These are phyloP conservation scores for Cercospora sp. DNA, from an alignment of 2,329 filamentous ascomycete genomes.

Conservation along the genomic window DNA sequence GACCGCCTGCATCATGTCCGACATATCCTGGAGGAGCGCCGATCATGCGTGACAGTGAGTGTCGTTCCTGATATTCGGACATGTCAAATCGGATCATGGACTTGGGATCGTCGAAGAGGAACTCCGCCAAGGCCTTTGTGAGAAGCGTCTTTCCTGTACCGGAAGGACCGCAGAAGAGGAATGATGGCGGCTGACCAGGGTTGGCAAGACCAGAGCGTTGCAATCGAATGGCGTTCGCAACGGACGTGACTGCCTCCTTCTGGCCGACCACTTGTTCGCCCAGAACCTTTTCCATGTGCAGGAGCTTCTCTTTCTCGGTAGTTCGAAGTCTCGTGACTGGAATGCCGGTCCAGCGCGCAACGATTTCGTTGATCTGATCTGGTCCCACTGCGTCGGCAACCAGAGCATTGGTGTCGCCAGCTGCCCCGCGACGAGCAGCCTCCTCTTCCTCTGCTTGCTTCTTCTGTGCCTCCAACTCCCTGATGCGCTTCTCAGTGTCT, in stretches of 20 bases:
- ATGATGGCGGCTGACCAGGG: constrained; percentile 94
- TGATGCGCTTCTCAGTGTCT: constrained; percentile 80
- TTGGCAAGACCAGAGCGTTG: constrained; percentile 93
- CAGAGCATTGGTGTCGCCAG: constrained; percentile 61
- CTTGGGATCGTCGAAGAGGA: constrained; percentile 95
- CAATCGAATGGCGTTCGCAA: constrained; percentile 93
- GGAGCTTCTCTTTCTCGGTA: constrained; percentile 96
- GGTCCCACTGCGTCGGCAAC: constrained; percentile 92
- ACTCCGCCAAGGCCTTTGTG: constrained; percentile 95
- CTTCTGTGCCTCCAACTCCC: constrained; percentile 73
- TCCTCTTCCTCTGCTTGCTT: constrained; percentile 77
- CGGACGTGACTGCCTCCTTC: constrained; percentile 86
- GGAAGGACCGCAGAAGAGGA: constrained; percentile 97
- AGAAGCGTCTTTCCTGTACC: constrained; percentile 97
- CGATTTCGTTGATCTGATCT: constrained; percentile 98
- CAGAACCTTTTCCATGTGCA: constrained; percentile 91
- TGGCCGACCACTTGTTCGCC: constrained; percentile 87
- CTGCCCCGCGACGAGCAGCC: constrained; percentile 57
- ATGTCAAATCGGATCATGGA: constrained; percentile 99
- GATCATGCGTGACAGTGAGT: constrained; percentile 95
- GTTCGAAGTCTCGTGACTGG: constrained; percentile 92
- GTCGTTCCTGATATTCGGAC: constrained; percentile 98
- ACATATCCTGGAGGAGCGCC: constrained; percentile 96
- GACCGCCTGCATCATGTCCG: constrained; percentile 91
- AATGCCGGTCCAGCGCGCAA: constrained; percentile 96